Evolutionary conservation across 2,329 filamentous ascomycete species (phyloP), one percentile per base, ranked within the genome.

Genomic region (Talaromyces sp.): DNA sequence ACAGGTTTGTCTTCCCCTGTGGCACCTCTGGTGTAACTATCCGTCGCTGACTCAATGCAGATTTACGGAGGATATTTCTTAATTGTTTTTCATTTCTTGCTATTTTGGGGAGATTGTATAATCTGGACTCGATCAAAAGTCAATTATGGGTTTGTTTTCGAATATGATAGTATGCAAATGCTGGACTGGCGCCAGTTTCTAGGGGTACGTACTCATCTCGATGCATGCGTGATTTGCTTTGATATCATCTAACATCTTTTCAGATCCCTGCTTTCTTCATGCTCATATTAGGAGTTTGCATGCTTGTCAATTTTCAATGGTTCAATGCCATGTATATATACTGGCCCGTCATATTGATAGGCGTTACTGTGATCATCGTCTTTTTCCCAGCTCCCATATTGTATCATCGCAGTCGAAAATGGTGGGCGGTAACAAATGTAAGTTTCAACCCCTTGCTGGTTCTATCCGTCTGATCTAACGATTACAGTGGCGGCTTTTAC

Each of bases 141-240:
- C 74, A 99, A 99, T 70, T 97, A 97, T 70, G 84, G 88, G 49
- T 97, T 97, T 71, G 91, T 97, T 62, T 99, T 99, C 68, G 94
- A 99, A 74, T 94, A 96, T 67, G 92, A 97, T 76, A 86, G 87
- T 49, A 82, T 93, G 52, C 86, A 94, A 70, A 85, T 87, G 58
- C 77, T 97, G 24, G 90, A 97, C 71, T 99, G 93, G 91, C 86
- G 90, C 62, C 86, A 96, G 70, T 79, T 97, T 27, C 80, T 88
- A 6, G 89, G 94, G 75, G 82, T 85, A 68, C 63, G 75, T 37
- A 3, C 16, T n/a, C 19, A 14, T 35, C 29, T 16, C 20, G 14
- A n/a, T 14, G 17, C 24, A 2, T 13, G n/a, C 11, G 8, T n/a
- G 9, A 14, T 11, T 14, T 32, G 13, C 3, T 5, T 32, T 20